Percentiles rank a stretch among this genome's conserved stretches.
phyloP scores from a whole-genome alignment of 768 basidiomycete species.

The Xerocomellus dryophilus region DNA sequence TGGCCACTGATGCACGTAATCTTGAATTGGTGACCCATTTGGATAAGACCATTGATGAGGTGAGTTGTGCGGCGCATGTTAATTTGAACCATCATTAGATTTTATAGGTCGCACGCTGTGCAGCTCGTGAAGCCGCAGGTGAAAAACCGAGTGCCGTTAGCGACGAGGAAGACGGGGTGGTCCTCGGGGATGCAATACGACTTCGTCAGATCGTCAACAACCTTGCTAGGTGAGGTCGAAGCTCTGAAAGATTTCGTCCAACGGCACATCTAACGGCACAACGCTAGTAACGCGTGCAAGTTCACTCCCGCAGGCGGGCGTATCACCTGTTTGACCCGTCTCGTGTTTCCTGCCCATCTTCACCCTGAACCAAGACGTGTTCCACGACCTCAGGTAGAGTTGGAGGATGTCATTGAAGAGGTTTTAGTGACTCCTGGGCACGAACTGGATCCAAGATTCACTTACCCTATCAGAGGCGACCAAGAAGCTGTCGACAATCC shows the following conservation, averaged over 20 bases:
- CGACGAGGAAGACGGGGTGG: slow-evolving; percentile 55
- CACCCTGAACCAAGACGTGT: slow-evolving; percentile 11
- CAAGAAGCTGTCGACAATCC: neutral
- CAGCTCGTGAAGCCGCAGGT: slow-evolving; percentile 59
- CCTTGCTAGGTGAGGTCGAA: slow-evolving; percentile 57
- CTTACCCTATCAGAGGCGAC: neutral
- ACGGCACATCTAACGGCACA: too few species aligned
- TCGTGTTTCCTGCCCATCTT: slow-evolving; percentile 39
- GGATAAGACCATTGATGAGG: slow-evolving; percentile 64
- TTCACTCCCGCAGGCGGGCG: slow-evolving; percentile 71
- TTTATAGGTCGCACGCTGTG: slow-evolving; percentile 53
- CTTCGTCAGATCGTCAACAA: slow-evolving; percentile 81
- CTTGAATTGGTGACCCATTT: slow-evolving; percentile 67
- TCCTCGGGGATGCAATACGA: slow-evolving; percentile 82
- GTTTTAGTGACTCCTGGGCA: slow-evolving; percentile 32
- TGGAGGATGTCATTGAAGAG: slow-evolving; percentile 25
- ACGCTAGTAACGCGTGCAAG: slow-evolving; percentile 68
- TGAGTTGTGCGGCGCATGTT: slow-evolving; percentile 21
- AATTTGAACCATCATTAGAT: neutral
- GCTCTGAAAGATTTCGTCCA: neutral
- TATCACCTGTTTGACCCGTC: slow-evolving; percentile 63
- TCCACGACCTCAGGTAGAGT: slow-evolving; percentile 1
- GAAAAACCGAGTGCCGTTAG: slow-evolving; percentile 29
- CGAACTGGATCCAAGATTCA: slow-evolving; percentile 24
- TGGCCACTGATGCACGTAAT: slow-evolving; percentile 64